phyloP scores from a whole-genome alignment of 768 basidiomycete species.

The Filobasidium wieringae region DNA sequence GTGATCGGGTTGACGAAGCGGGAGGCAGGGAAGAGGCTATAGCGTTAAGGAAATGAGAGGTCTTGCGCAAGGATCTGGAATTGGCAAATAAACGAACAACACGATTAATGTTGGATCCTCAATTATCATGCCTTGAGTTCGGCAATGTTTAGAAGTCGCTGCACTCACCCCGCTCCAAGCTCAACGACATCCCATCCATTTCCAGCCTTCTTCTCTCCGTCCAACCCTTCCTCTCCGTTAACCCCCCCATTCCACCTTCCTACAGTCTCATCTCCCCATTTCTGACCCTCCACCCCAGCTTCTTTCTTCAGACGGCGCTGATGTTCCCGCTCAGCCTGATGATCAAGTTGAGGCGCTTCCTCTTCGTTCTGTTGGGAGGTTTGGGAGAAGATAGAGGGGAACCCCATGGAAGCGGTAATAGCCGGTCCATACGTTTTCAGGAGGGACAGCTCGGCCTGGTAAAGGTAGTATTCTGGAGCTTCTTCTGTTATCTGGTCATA shows the following conservation, averaged over 20 bases:
- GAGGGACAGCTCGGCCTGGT: conserved; percentile 75
- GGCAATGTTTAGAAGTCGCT: no score
- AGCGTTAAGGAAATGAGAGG: conserved; percentile 65
- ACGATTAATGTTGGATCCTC: conserved; percentile 6
- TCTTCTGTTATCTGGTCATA: conserved; percentile 37
- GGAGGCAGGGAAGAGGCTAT: conserved; percentile 44
- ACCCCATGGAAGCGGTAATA: conserved; percentile 64
- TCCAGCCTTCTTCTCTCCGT: conserved; percentile 7
- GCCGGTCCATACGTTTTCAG: conserved; percentile 59
- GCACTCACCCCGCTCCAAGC: conserved; percentile 86
- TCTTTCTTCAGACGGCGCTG: neutral
- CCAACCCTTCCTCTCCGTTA: conserved; percentile 38
- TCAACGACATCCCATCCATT: conserved; percentile 55
- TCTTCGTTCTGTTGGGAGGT: conserved; percentile 11
- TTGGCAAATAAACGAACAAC: neutral
- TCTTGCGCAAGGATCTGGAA: conserved; percentile 70
- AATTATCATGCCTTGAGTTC: neutral
- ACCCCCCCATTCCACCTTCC: conserved; percentile 45
- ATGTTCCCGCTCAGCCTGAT: conserved; percentile 7
- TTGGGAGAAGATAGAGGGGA: conserved; percentile 18
- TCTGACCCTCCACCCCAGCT: conserved; percentile 16
- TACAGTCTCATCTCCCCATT: conserved; percentile 38
- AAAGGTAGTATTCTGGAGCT: conserved; percentile 62
- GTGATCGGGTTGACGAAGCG: neutral
- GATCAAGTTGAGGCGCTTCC: conserved; percentile 13